A percentile compares a stretch with the other conserved stretches of the same genome.
Evolutionary conservation across 805 yeast genomes (phyloP).

Genomic region (Ogataea ganodermae): DNA sequence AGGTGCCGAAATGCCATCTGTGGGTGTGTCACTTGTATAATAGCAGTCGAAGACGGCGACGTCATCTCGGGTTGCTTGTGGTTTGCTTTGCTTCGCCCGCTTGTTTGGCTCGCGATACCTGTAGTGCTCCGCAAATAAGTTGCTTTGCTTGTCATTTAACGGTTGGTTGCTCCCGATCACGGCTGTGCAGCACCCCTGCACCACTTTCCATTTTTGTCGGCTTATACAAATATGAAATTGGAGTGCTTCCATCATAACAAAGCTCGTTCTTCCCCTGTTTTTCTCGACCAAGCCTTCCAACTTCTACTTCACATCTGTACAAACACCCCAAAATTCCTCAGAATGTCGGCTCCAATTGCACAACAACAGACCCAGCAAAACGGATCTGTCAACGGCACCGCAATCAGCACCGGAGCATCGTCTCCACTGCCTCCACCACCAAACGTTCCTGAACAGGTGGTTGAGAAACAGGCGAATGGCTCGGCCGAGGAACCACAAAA

Average conservation of each 20-base stretch:
- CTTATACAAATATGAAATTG: conserved; percentile 3
- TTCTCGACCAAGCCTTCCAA: no score
- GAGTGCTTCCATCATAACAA: conserved; percentile 3
- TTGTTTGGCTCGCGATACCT: no score
- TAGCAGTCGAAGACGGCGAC: no score
- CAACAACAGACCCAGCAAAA: conserved; percentile 1
- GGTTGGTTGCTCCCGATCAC: no score
- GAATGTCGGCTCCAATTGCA: not conserved
- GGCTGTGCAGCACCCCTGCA: conserved; percentile 5
- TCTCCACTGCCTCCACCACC: conserved; percentile 5
- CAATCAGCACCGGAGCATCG: conserved; percentile 1
- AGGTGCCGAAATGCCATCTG: no score
- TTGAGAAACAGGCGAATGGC: conserved; percentile 9
- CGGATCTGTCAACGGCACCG: conserved; percentile 1
- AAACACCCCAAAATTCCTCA: not conserved
- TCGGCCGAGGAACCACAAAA: conserved; percentile 10
- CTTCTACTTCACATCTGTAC: no score
- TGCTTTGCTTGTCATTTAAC: no score
- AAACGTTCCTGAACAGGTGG: conserved; percentile 1
- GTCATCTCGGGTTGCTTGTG: no score
- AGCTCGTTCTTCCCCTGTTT: no score
- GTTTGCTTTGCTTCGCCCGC: no score
- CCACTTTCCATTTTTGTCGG: not conserved
- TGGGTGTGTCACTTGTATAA: no score
- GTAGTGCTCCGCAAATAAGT: no score